Evolutionary conservation across 139 green algal species (phyloP), one percentile per base, ranked within the genome.

Genomic region (Chlamydomonas eustigma): DNA sequence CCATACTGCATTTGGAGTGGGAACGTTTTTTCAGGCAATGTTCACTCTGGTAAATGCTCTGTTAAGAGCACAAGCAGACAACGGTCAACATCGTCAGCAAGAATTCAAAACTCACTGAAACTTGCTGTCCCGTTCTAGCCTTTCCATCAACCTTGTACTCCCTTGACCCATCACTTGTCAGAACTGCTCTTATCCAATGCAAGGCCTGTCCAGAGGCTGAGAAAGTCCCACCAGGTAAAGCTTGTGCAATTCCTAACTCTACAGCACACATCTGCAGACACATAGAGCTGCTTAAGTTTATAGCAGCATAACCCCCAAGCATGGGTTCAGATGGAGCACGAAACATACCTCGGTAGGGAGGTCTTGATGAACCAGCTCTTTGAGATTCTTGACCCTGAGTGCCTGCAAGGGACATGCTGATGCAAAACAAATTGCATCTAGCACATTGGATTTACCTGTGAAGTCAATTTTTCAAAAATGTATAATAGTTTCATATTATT

Each of bases 341-440:
- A n/a, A n/a, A n/a, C n/a, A n/a, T 12, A 58, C 44, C 44, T 58
- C 44, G 12, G 44, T 58, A 28, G 44, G 44, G 12, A 18, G 12
- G 18, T 58, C 44, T 18, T 58, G 44, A 58, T 58, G 44, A 12
- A 58, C 44, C 12, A 58, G 44, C 44, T 58, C 44, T 18, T 18
- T 12, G 12, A 58, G 44, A 12, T 28, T 18, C 18, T 58, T 58
- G 8, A 69, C 58, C n/a, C 58, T 24, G 25, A 69, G n/a, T 5
- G 18, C 58, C 31, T 24, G 5, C 18, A n/a, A 24, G 18, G 58
- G 58, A n/a, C 58, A 69, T 24, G 25, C 58, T 37, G 24, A 36
- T 36, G 58, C 58, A 22, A 69, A 69, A 32, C 58, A 69, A 36
- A 69, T 24, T 30, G 58, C 58, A 22, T 69, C 58, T n/a, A 69